A percentile compares a stretch with the other conserved stretches of the same genome.
These are phyloP conservation scores for Alternaria sp. DNA, from an alignment of 2,329 filamentous ascomycete genomes.

Conservation along the genomic window DNA sequence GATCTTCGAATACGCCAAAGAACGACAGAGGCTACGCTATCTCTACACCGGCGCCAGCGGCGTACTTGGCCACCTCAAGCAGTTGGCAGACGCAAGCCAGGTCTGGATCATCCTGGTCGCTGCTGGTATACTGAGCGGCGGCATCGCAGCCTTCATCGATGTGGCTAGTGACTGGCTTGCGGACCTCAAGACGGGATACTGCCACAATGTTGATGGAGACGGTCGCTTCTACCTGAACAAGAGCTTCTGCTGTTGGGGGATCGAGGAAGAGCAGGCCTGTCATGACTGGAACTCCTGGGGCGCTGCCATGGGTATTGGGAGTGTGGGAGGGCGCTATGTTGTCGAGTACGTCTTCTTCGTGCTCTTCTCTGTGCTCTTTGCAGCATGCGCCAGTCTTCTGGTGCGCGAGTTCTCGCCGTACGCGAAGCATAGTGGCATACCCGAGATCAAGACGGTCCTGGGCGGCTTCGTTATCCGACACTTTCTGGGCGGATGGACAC, in stretches of 20 bases:
- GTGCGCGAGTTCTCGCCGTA: constrained; percentile 85
- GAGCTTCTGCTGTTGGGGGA: constrained; percentile 91
- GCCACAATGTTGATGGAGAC: constrained; percentile 75
- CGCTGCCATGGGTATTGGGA: constrained; percentile 70
- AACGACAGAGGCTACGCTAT: constrained; percentile 83
- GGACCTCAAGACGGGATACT: constrained; percentile 90
- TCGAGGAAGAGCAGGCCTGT: constrained; percentile 77
- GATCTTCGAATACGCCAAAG: constrained; percentile 99
- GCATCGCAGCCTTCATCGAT: constrained; percentile 87
- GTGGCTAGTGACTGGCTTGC: constrained; percentile 91
- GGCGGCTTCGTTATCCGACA: constrained; percentile 90
- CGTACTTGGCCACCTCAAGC: constrained; percentile 73
- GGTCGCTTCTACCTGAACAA: constrained; percentile 91
- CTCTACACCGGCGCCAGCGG: constrained; percentile 73
- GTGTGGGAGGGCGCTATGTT: constrained; percentile 74
- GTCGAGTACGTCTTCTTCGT: constrained; percentile 89
- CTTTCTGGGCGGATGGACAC: constrained; percentile 87
- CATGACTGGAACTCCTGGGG: constrained; percentile 89
- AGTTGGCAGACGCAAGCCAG: constrained; percentile 83
- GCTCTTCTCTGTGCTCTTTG: constrained; percentile 81
- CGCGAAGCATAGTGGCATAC: constrained; percentile 93
- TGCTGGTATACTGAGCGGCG: constrained; percentile 82
- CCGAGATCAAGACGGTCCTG: constrained; percentile 95
- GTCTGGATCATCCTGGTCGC: constrained; percentile 89
- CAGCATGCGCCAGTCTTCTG: constrained; percentile 75